These are phyloP conservation scores for Vigna mungo DNA, from an alignment of 306 rosid genomes.

Conservation along the genomic window DNA sequence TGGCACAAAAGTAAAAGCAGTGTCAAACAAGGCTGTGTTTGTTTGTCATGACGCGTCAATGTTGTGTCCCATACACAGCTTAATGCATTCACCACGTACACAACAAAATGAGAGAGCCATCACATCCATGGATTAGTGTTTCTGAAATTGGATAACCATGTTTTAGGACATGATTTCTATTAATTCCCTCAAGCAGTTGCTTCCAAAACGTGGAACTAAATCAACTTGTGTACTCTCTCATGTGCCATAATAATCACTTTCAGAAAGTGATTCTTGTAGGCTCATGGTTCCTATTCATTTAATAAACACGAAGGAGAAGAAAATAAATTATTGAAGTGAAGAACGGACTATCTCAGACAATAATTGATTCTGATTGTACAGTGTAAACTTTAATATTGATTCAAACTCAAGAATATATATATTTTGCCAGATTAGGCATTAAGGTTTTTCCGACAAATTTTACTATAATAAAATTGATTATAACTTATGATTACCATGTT, in stretches of 20 bases:
- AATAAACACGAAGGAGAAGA: no score
- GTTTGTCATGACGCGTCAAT: slow-evolving; percentile 20
- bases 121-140: not conserved
- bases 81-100: slow-evolving; percentile 8
- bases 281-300: no score
- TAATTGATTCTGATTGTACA: no score
- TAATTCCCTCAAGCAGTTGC: not conserved
- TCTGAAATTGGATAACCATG: slow-evolving; percentile 29
- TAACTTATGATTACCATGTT: no score
- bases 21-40: slow-evolving; percentile 52
- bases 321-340: no score
- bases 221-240: not conserved
- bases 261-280: no score
- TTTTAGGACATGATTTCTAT: not conserved
- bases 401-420: no score
- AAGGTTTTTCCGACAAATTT: no score
- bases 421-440: no score
- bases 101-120: not conserved
- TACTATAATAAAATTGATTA: no score
- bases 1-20: slow-evolving; percentile 17
- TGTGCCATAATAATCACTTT: not conserved
- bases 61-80: not conserved
- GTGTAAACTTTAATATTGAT: no score
- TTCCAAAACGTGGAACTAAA: not conserved
- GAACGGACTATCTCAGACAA: no score